A percentile compares a stretch with the other conserved stretches of the same genome.
Evolutionary conservation across 2,329 filamentous ascomycete genomes (phyloP).

Genomic region (Drechslerella coelobrocha): DNA sequence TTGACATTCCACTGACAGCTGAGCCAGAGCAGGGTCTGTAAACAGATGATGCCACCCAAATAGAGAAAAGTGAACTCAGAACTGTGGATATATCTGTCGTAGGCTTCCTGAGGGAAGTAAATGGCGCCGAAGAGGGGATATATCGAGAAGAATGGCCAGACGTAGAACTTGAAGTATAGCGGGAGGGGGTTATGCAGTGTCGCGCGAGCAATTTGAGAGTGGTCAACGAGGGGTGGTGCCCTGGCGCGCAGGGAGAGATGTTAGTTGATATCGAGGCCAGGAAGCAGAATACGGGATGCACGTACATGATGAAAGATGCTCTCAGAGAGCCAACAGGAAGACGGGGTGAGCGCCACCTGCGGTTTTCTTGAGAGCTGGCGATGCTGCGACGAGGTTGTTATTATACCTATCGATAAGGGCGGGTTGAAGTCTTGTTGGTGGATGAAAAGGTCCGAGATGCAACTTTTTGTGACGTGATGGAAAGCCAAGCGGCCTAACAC

Average conservation of each 20-base stretch:
- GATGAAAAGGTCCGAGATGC: constrained; percentile 1
- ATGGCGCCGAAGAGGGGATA: constrained; percentile 92
- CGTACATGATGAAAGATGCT: constrained; percentile 30
- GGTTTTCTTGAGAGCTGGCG: constrained; percentile 10
- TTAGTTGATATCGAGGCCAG: constrained; percentile 13
- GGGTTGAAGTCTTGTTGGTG: not conserved
- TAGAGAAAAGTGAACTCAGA: constrained; percentile 98
- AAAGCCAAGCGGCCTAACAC: constrained; percentile 21
- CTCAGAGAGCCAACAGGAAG: constrained; percentile 25
- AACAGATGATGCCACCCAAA: constrained; percentile 82
- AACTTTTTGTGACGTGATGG: constrained; percentile 5
- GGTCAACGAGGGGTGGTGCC: constrained; percentile 88
- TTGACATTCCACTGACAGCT: constrained; percentile 98
- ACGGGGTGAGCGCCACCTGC: constrained; percentile 33
- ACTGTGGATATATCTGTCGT: constrained; percentile 89
- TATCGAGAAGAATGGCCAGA: constrained; percentile 89
- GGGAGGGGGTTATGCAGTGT: constrained; percentile 87
- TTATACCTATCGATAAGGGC: not conserved
- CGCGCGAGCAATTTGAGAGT: constrained; percentile 84
- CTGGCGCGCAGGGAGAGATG: constrained; percentile 58
- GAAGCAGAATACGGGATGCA: not conserved
- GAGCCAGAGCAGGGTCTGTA: constrained; percentile 89
- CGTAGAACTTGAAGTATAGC: constrained; percentile 79
- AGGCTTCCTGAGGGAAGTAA: constrained; percentile 82
- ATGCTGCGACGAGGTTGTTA: not conserved